Evolutionary conservation across 1,139 yeast genomes (phyloP).

Genomic region (Eremothecium coryli): DNA sequence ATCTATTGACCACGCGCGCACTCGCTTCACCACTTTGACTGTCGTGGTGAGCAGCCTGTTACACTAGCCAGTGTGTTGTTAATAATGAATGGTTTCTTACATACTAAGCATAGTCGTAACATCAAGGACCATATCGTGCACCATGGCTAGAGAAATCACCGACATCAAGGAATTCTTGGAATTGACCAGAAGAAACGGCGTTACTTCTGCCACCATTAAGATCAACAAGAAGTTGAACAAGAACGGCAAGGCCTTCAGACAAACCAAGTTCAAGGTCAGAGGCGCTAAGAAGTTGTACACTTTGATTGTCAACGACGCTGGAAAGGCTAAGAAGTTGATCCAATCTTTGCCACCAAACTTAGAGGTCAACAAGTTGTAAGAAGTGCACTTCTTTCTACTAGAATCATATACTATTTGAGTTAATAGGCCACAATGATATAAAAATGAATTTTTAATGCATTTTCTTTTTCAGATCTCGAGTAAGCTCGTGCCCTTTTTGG

Average conservation of each 20-base stretch:
- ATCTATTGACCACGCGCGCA: too few species aligned
- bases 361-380: conserved; percentile 61
- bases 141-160: conserved; percentile 59
- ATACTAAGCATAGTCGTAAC: background rate
- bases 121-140: conserved; percentile 7
- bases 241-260: conserved; percentile 79
- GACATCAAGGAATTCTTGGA: conserved; percentile 98
- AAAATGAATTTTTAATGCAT: conserved; percentile 5
- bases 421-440: conserved; percentile 4
- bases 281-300: conserved; percentile 94
- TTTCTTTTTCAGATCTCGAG: background rate
- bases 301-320: conserved; percentile 89
- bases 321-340: conserved; percentile 96
- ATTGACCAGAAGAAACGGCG: conserved; percentile 96
- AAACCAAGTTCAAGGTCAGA: conserved; percentile 99
- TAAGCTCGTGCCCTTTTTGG: background rate
- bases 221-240: conserved; percentile 79
- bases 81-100: background rate
- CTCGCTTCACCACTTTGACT: too few species aligned
- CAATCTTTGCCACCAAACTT: conserved; percentile 97
- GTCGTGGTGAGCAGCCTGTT: too few species aligned
- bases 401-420: conserved; percentile 2
- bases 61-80: background rate
- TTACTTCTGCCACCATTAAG: conserved; percentile 84
- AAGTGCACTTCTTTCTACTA: conserved; percentile 6